Evolutionary conservation across 208 protist species (phyloP).

Genomic region (Ichthyophonus hoferi): DNA sequence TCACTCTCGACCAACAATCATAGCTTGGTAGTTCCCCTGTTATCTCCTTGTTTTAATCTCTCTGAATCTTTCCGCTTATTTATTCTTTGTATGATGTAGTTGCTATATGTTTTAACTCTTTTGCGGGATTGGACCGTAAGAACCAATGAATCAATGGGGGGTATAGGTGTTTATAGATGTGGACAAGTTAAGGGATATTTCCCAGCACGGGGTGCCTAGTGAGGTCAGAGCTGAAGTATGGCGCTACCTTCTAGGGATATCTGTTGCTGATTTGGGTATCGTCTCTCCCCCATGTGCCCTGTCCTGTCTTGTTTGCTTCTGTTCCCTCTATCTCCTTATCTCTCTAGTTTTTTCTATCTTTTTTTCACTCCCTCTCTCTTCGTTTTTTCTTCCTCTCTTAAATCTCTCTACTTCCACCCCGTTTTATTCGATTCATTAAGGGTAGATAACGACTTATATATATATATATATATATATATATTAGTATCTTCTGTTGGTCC

Average conservation of each 20-base stretch:
- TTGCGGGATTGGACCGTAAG: too few species aligned
- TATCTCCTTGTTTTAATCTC: background rate
- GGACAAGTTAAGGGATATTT: slow-evolving; percentile 1
- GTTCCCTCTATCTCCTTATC: background rate
- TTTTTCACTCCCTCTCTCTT: background rate
- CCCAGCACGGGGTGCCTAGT: slow-evolving; percentile 5
- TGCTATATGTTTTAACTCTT: background rate
- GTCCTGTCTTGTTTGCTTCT: background rate
- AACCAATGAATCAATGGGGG: too few species aligned
- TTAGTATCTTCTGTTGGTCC: background rate
- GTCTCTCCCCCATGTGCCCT: background rate
- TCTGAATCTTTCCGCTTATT: background rate
- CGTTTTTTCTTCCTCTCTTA: background rate
- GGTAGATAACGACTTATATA: background rate
- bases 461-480: background rate
- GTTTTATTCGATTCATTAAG: too few species aligned
- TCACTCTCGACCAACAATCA: background rate
- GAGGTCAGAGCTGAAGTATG: slow-evolving; percentile 29
- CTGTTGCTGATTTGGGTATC: slow-evolving; percentile 20
- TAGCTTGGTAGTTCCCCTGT: background rate
- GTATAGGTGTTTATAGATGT: slow-evolving; percentile 26
- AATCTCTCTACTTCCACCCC: too few species aligned
- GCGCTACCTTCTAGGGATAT: slow-evolving; percentile 14
- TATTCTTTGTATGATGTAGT: background rate
- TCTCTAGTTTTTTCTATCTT: background rate